phyloP scores from a whole-genome alignment of 2,329 filamentous ascomycete species.

The Fusarium sp. region DNA sequence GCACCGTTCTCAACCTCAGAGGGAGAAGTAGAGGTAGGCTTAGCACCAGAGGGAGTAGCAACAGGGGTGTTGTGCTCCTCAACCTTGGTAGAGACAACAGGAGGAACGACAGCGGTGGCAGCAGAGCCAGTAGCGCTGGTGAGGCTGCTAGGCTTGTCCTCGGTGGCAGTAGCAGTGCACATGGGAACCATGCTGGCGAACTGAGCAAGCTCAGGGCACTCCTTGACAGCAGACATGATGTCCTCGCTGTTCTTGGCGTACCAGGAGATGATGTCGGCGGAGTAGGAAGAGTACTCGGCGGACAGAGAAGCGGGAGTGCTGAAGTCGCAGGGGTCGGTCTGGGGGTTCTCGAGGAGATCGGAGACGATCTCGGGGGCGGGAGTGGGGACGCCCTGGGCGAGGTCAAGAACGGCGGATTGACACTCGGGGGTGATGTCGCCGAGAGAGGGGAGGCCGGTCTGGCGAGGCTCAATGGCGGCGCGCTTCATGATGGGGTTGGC shows the following conservation, averaged over 20 bases:
- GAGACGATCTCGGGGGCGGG: slow-evolving; percentile 47
- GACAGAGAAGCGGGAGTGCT: slow-evolving; percentile 48
- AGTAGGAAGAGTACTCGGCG: slow-evolving; percentile 49
- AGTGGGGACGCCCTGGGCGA: slow-evolving; percentile 47
- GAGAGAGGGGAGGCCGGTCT: slow-evolving; percentile 28
- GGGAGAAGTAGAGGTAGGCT: slow-evolving; percentile 12
- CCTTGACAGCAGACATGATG: slow-evolving; percentile 41
- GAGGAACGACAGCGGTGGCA: neutral
- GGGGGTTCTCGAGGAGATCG: slow-evolving; percentile 40
- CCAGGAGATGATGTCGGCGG: slow-evolving; percentile 48
- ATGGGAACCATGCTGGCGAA: slow-evolving; percentile 38
- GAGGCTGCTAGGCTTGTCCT: too few relatives aligned
- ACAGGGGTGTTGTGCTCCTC: slow-evolving; percentile 15
- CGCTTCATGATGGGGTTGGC: slow-evolving; percentile 46
- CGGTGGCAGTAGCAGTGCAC: slow-evolving; percentile 35
- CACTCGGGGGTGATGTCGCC: slow-evolving; percentile 36
- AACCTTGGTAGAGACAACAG: neutral
- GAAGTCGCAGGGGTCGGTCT: slow-evolving; percentile 50
- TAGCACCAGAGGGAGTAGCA: slow-evolving; percentile 1
- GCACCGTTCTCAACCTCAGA: slow-evolving; percentile 31
- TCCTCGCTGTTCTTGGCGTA: slow-evolving; percentile 44
- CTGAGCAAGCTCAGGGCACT: slow-evolving; percentile 44
- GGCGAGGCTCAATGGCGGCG: slow-evolving; percentile 42
- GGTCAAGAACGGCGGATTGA: slow-evolving; percentile 37
- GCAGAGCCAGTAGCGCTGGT: neutral